A percentile compares a stretch with the other conserved stretches of the same genome.
phyloP scores from a whole-genome alignment of 1,284 basidiomycete species.

The Sphaerobolus stellatus region DNA sequence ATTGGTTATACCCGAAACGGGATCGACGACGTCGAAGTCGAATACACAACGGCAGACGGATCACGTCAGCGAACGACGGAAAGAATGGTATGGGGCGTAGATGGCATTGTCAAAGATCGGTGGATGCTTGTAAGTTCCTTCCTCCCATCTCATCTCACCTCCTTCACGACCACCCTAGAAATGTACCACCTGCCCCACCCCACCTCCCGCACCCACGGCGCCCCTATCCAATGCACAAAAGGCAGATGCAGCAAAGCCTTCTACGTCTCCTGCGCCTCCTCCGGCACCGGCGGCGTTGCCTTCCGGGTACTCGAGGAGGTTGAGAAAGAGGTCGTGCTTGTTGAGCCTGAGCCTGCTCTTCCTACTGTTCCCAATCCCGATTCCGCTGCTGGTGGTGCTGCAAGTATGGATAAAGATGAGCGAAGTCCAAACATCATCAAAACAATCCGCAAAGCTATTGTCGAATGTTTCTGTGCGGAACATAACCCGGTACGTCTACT shows the following conservation, averaged over 20 bases:
- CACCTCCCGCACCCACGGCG: slow-evolving; percentile 72
- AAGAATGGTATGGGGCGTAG: slow-evolving; percentile 74
- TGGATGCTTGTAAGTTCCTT: slow-evolving; percentile 77
- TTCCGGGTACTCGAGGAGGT: slow-evolving; percentile 66
- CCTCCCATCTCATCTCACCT: slow-evolving; percentile 1
- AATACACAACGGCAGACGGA: no score
- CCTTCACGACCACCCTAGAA: slow-evolving; percentile 55
- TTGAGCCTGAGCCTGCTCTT: slow-evolving; percentile 39
- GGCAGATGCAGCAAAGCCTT: slow-evolving; percentile 92
- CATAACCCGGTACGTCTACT: slow-evolving; percentile 76
- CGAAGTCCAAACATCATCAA: slow-evolving; percentile 56
- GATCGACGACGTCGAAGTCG: slow-evolving; percentile 75
- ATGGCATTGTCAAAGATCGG: slow-evolving; percentile 82
- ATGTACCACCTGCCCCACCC: slow-evolving; percentile 80
- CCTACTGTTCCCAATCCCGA: slow-evolving; percentile 13
- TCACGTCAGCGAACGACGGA: no score
- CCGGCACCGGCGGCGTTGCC: slow-evolving; percentile 48
- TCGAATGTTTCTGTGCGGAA: slow-evolving; percentile 73
- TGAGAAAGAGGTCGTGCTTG: slow-evolving; percentile 72
- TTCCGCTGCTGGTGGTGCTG: background rate
- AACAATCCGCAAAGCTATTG: slow-evolving; percentile 65
- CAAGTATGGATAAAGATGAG: background rate
- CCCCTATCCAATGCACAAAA: slow-evolving; percentile 91
- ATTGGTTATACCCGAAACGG: slow-evolving; percentile 78
- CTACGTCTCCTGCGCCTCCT: slow-evolving; percentile 87